phyloP scores from a whole-genome alignment of 1,284 basidiomycete species.

The Tremellales sp. region DNA sequence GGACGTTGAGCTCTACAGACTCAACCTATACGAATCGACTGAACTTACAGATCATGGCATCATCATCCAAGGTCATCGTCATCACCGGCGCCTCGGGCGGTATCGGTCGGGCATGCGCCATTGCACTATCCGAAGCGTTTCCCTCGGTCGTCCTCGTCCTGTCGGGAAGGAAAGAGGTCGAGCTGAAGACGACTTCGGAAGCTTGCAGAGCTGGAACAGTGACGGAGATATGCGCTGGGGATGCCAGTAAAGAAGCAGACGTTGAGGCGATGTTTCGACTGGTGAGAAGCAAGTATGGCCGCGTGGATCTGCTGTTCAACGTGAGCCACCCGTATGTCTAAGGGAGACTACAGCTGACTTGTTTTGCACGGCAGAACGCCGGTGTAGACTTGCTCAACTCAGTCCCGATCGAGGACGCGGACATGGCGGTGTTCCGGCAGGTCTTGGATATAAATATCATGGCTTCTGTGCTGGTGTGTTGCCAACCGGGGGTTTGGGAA shows the following conservation, averaged over 20 bases:
- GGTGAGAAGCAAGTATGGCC: slow-evolving; percentile 59
- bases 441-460: slow-evolving; percentile 68
- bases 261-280: slow-evolving; percentile 58
- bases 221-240: slow-evolving; percentile 54
- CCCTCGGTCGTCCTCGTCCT: slow-evolving; percentile 55
- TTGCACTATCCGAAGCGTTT: slow-evolving; percentile 52
- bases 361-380: slow-evolving; percentile 43
- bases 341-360: slow-evolving; percentile 55
- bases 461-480: slow-evolving; percentile 58
- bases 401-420: slow-evolving; percentile 59
- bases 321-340: slow-evolving; percentile 48
- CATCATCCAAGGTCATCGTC: slow-evolving; percentile 36
- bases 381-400: slow-evolving; percentile 55
- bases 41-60: no score
- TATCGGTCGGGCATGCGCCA: slow-evolving; percentile 55
- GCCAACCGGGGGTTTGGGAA: neutral
- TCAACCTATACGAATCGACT: no score
- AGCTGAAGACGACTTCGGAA: slow-evolving; percentile 58
- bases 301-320: slow-evolving; percentile 73
- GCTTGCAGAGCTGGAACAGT: slow-evolving; percentile 44
- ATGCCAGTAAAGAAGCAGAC: slow-evolving; percentile 51
- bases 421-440: slow-evolving; percentile 59
- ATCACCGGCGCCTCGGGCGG: slow-evolving; percentile 49
- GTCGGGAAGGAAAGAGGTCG: slow-evolving; percentile 56
- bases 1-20: no score